Conservation (phyloP, 352 stramenopile species). For the Stramenopiles sp. region DNA sequence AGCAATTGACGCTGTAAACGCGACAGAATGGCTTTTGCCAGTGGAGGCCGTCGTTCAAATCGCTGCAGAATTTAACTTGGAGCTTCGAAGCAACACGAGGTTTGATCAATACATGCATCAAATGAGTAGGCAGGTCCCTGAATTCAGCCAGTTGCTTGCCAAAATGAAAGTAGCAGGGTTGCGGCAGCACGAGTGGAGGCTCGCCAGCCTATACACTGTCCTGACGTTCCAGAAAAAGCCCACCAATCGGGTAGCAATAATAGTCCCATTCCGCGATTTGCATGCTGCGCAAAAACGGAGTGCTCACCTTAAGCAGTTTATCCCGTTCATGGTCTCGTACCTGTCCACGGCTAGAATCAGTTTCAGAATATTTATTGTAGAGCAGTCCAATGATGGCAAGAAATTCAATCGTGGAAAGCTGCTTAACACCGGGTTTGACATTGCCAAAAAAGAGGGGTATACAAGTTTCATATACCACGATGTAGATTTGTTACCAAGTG, state of each 20-base stretch:
- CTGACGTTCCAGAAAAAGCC: background rate
- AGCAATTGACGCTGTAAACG: background rate
- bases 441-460: constrained; percentile 46
- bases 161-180: background rate
- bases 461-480: constrained; percentile 81
- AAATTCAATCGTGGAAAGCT: constrained; percentile 94
- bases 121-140: too few species aligned
- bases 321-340: constrained; percentile 70
- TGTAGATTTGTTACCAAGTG: constrained; percentile 72
- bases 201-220: background rate
- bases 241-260: constrained; percentile 39
- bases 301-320: constrained; percentile 59
- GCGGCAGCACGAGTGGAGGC: background rate
- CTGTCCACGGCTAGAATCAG: constrained; percentile 28
- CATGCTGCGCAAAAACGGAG: constrained; percentile 59
- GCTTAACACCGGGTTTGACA: constrained; percentile 81
- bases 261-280: constrained; percentile 77
- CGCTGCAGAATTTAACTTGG: background rate
- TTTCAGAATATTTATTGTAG: constrained; percentile 80
- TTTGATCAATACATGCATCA: background rate
- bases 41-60: background rate
- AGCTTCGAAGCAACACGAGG: background rate
- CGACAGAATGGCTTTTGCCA: background rate
- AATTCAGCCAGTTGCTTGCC: background rate
- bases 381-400: constrained; percentile 66